A percentile compares a stretch with the other conserved stretches of the same genome.
These are phyloP conservation scores for Diplodia sapinea DNA, from an alignment of 2,329 filamentous ascomycete genomes.

Conservation along the genomic window DNA sequence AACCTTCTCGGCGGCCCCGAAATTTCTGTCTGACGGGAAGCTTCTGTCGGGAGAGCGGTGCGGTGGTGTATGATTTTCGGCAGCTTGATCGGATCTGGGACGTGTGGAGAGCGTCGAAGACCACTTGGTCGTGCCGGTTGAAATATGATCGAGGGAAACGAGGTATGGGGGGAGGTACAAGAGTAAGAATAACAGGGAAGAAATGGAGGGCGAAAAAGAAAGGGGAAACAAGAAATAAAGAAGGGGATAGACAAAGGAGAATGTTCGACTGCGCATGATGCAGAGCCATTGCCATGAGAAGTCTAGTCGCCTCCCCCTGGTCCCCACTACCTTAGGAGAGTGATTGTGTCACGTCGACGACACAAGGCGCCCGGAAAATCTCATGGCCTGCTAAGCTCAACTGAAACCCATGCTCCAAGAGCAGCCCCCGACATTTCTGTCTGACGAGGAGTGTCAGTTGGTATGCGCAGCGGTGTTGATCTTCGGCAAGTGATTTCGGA, in stretches of 20 bases:
- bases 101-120: background rate
- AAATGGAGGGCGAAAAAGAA: too few relatives aligned
- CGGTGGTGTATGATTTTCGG: background rate
- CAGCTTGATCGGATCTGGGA: background rate
- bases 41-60: background rate
- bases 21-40: constrained; percentile 5
- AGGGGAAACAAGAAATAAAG: too few relatives aligned
- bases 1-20: background rate
- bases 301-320: too few relatives aligned
- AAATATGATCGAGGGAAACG: background rate
- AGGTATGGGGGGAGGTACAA: background rate
- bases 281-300: too few relatives aligned
- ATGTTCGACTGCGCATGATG: too few relatives aligned
- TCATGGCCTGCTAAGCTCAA: background rate
- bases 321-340: too few relatives aligned
- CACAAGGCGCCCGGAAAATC: too few relatives aligned
- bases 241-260: too few relatives aligned
- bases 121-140: too few relatives aligned
- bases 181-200: background rate
- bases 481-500: background rate
- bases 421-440: constrained; percentile 12
- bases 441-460: background rate
- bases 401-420: background rate
- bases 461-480: background rate
- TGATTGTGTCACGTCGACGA: too few relatives aligned